phyloP scores from a whole-genome alignment of 768 basidiomycete species.

The Nevesoporus exiguus region DNA sequence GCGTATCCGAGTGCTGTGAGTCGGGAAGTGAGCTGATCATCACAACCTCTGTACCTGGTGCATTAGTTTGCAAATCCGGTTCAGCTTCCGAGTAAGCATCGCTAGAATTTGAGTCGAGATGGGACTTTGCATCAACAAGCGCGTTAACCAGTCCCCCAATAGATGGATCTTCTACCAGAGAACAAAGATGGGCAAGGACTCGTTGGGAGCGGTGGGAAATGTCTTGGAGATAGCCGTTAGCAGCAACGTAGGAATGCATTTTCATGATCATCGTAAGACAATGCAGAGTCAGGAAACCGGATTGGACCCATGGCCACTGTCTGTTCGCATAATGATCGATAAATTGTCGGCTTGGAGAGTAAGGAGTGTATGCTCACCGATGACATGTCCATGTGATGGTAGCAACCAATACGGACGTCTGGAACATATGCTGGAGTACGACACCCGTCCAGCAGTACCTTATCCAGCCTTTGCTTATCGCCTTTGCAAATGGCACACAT shows the following conservation, averaged over 20 bases:
- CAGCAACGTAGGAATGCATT: slow-evolving; percentile 90
- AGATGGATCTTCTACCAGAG: slow-evolving; percentile 37
- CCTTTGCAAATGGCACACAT: slow-evolving; percentile 83
- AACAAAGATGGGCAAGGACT: slow-evolving; percentile 43
- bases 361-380: slow-evolving; percentile 40
- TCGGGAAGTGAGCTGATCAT: slow-evolving; percentile 52
- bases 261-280: slow-evolving; percentile 92
- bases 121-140: slow-evolving; percentile 43
- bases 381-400: slow-evolving; percentile 91
- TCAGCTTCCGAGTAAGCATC: slow-evolving; percentile 14
- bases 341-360: neutral
- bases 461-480: slow-evolving; percentile 75
- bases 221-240: slow-evolving; percentile 79
- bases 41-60: slow-evolving; percentile 45
- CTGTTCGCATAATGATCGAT: slow-evolving; percentile 35
- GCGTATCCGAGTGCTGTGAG: slow-evolving; percentile 44
- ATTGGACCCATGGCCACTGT: slow-evolving; percentile 98
- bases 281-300: slow-evolving; percentile 85
- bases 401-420: slow-evolving; percentile 65
- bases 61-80: slow-evolving; percentile 31
- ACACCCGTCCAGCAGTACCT: slow-evolving; percentile 74
- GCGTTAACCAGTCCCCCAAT: slow-evolving; percentile 71
- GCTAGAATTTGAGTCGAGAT: slow-evolving; percentile 32
- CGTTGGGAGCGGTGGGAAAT: slow-evolving; percentile 45
- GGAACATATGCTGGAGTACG: slow-evolving; percentile 75